Evolutionary conservation across 2,329 filamentous ascomycete genomes (phyloP).

Genomic region (Parastagonospora avenae): DNA sequence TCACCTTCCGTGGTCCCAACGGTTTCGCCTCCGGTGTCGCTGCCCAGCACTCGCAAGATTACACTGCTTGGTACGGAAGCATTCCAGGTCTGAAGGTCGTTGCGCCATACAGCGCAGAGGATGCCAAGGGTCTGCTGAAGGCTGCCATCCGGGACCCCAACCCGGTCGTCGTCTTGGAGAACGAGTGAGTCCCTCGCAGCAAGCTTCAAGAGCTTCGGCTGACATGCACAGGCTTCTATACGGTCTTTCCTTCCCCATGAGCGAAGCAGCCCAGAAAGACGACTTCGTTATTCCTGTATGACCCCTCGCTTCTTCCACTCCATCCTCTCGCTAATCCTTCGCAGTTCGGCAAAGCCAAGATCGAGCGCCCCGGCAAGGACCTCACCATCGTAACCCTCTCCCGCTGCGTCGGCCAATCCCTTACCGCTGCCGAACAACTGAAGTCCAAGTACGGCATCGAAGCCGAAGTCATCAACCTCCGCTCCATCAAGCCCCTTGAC

Average conservation of each 20-base stretch:
- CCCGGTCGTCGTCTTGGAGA: constrained; percentile 76
- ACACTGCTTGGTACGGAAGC: constrained; percentile 97
- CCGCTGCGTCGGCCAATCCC: constrained; percentile 90
- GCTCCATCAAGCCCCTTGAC: constrained; percentile 95
- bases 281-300: constrained; percentile 87
- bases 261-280: constrained; percentile 90
- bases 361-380: constrained; percentile 95
- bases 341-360: constrained; percentile 95
- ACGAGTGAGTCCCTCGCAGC: constrained; percentile 48
- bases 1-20: constrained; percentile 99
- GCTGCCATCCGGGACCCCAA: constrained; percentile 98
- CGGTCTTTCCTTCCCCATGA: constrained; percentile 95
- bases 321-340: constrained; percentile 13
- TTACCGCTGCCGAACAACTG: constrained; percentile 85
- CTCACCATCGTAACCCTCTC: constrained; percentile 94
- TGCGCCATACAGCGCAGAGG: constrained; percentile 92
- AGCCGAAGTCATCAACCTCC: constrained; percentile 95
- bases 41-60: constrained; percentile 98
- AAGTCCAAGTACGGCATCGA: constrained; percentile 98
- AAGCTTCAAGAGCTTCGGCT: constrained; percentile 2
- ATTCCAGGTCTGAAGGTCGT: constrained; percentile 98
- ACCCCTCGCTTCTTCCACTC: not conserved
- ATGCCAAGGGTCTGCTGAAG: constrained; percentile 97
- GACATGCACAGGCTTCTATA: constrained; percentile 70
- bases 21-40: constrained; percentile 95